phyloP scores from a whole-genome alignment of 1,284 basidiomycete genomes.

The Cystobasidium pallidum region DNA sequence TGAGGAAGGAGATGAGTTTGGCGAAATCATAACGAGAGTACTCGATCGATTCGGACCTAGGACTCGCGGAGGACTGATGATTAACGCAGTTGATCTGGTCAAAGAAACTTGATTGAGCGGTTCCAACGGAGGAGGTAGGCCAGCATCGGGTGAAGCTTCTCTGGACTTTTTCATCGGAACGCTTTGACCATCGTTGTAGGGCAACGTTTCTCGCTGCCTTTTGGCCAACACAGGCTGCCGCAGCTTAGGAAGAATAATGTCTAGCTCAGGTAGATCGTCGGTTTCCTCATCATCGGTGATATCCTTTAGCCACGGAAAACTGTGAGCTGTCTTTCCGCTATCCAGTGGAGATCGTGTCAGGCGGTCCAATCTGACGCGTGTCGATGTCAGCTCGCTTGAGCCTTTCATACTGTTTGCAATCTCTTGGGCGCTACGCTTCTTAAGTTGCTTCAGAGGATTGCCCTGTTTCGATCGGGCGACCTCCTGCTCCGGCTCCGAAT shows the following conservation, averaged over 20 bases:
- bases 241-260: background rate
- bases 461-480: conserved; percentile 4
- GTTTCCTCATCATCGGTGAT: background rate
- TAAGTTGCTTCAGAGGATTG: background rate
- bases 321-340: background rate
- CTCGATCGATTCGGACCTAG: background rate
- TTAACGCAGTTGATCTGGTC: background rate
- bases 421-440: conserved; percentile 1
- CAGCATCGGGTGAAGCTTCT: background rate
- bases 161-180: background rate
- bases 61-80: background rate
- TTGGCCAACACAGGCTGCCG: background rate
- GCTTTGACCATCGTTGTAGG: background rate
- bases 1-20: background rate
- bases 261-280: background rate
- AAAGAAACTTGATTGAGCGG: background rate
- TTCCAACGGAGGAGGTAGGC: background rate
- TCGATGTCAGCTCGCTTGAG: background rate
- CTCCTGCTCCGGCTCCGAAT: background rate
- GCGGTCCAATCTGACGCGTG: conserved; percentile 8
- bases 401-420: conserved; percentile 15
- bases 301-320: background rate
- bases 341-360: background rate
- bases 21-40: background rate
- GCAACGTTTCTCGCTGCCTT: background rate